phyloP scores from a whole-genome alignment of 106 monocot genomes.

The Phalaenopsis aphrodite region DNA sequence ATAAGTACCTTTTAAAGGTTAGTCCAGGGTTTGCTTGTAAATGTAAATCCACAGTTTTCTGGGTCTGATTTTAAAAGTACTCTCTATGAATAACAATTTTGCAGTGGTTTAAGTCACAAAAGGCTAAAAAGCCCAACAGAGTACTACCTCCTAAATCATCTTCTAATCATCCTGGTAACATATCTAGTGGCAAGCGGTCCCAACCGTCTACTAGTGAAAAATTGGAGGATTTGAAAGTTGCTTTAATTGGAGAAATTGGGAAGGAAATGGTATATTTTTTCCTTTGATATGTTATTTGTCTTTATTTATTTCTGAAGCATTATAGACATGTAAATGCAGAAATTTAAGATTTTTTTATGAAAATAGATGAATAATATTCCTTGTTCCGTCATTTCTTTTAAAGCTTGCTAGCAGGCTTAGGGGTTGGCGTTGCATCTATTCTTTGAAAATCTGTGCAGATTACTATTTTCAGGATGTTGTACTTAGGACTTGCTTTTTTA shows the following conservation, averaged over 20 bases:
- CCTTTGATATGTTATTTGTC: background rate
- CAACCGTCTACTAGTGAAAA: slow-evolving; percentile 28
- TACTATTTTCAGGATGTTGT: background rate
- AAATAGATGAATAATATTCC: background rate
- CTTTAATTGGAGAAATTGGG: slow-evolving; percentile 40
- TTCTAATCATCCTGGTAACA: slow-evolving; percentile 20
- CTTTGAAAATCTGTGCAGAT: background rate
- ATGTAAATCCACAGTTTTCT: background rate
- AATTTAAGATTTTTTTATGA: background rate
- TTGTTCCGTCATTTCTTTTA: background rate
- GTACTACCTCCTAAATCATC: slow-evolving; percentile 62
- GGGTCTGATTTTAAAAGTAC: background rate
- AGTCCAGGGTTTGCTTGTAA: background rate
- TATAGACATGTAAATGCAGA: background rate
- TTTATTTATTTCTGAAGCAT: background rate
- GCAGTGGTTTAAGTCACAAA: slow-evolving; percentile 97
- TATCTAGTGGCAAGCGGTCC: slow-evolving; percentile 12
- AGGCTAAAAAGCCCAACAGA: slow-evolving; percentile 56
- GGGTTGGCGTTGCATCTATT: background rate
- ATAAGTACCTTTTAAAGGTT: slow-evolving; percentile 79
- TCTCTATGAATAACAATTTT: slow-evolving; percentile 8
- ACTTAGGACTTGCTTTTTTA: background rate
- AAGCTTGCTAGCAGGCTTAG: background rate
- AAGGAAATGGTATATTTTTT: slow-evolving; percentile 26
- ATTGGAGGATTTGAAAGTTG: slow-evolving; percentile 64